phyloP scores from a whole-genome alignment of 2,329 filamentous ascomycete genomes.

The Nothophaeocryptopus gaeumannii region DNA sequence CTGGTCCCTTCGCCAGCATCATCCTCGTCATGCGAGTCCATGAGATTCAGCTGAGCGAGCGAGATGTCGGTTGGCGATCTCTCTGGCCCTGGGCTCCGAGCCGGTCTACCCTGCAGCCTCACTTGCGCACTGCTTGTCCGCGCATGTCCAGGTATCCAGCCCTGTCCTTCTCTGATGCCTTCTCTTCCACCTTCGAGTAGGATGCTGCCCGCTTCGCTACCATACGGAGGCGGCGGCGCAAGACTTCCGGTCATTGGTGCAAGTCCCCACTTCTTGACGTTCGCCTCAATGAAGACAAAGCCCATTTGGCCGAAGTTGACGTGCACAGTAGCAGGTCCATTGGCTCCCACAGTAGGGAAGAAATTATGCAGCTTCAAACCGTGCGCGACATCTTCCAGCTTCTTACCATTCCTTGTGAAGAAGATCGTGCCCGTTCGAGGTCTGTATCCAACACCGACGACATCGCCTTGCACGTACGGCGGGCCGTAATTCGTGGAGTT shows the following conservation, averaged over 20 bases:
- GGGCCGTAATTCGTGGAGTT: constrained; percentile 75
- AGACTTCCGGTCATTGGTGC: constrained; percentile 94
- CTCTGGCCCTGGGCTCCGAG: constrained; percentile 79
- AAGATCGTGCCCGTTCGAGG: constrained; percentile 93
- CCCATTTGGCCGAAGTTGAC: constrained; percentile 98
- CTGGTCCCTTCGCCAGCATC: constrained; percentile 27
- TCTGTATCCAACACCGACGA: constrained; percentile 91
- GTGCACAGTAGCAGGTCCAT: constrained; percentile 86
- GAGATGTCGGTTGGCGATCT: constrained; percentile 95
- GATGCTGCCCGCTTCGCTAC: constrained; percentile 94
- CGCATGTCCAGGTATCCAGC: constrained; percentile 62
- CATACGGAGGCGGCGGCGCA: constrained; percentile 92
- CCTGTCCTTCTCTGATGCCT: constrained; percentile 53
- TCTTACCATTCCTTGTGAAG: constrained; percentile 97
- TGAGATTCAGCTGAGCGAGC: constrained; percentile 76
- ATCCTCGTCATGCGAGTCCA: constrained; percentile 51
- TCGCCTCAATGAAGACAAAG: constrained; percentile 98
- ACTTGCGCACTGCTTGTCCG: constrained; percentile 76
- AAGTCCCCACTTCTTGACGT: constrained; percentile 99
- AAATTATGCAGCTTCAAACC: constrained; percentile 94
- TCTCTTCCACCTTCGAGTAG: constrained; percentile 76
- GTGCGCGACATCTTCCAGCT: constrained; percentile 89
- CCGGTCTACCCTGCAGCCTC: constrained; percentile 64
- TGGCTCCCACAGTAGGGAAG: constrained; percentile 95
- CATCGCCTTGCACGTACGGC: constrained; percentile 84